Evolutionary conservation across 2,329 filamentous ascomycete species (phyloP), one percentile per base, ranked within the genome.

Genomic region (Fusarium sp.): DNA sequence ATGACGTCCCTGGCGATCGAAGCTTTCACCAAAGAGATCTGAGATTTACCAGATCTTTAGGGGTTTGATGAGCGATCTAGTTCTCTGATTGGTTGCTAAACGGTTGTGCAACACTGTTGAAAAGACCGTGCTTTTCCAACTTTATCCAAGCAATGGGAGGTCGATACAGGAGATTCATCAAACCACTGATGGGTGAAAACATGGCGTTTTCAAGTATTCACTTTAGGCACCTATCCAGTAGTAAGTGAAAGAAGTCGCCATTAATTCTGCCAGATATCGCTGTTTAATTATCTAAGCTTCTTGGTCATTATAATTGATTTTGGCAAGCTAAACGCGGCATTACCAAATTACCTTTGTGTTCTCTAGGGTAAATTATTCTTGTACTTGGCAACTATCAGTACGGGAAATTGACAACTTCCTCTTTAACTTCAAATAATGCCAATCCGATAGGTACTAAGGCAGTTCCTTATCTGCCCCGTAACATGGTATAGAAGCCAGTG

Each of bases 1-100:
- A 78, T 77, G 62, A 70, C 45, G 65, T 68, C 57, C 66, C 64
- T 71, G 59, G 62, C 65, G 77, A 80, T 80, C 78, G 77, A 61
- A 52, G 56, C 49, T 57, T 64, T 28, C 16, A 59, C 64, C 46
- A 49, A 38, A 45, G 15, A 65, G 71, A 74, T 74, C 71, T 74
- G 33, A 65, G 67, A 65, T 74, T 46, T 13, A 30, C 4, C 13
- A 60, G 41, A 54, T 59, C 34, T 59, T 9, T 30, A 20, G 41
- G n/a, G 40, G 13, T 34, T 60, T 46, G 33, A 54, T 40, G 57
- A 34, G 20, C 26, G 47, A 26, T 44, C 13, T 11, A 10, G 16
- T 18, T 38, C 18, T 42, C 12, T 55, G 42, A 57, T 70, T 58
- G 66, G 67, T 36, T 45, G 16, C 10, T 37, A 50, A 20, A 18